Evolutionary conservation across 768 basidiomycete species (phyloP).

Genomic region (Leccinum longicurvipes): DNA sequence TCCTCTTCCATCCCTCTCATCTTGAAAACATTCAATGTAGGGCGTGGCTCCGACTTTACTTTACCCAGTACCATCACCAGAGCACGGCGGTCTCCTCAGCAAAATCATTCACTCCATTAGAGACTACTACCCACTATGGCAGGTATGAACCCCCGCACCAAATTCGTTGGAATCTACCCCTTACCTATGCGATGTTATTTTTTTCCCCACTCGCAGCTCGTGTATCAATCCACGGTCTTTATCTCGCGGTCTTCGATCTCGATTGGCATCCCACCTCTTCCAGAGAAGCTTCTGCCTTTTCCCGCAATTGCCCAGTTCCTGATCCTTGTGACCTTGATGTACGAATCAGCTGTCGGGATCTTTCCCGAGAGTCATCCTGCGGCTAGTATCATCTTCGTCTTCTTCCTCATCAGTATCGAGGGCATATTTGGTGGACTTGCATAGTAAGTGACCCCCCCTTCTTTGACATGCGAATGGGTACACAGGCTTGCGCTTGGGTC

Average conservation of each 20-base stretch:
- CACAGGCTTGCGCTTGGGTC: background rate
- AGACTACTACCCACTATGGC: slow-evolving; percentile 96
- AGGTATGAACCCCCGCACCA: slow-evolving; percentile 45
- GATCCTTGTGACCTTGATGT: slow-evolving; percentile 59
- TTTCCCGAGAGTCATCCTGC: slow-evolving; percentile 45
- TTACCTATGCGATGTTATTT: background rate
- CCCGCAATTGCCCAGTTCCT: slow-evolving; percentile 71
- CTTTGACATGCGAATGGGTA: background rate
- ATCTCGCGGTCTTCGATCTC: slow-evolving; percentile 90
- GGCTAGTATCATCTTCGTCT: slow-evolving; percentile 59
- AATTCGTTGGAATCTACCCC: background rate
- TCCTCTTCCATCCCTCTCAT: background rate
- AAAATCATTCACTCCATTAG: slow-evolving; percentile 78
- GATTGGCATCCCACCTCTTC: slow-evolving; percentile 77
- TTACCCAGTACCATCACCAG: slow-evolving; percentile 74
- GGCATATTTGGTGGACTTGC: slow-evolving; percentile 91
- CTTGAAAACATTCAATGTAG: slow-evolving; percentile 32
- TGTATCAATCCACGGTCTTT: slow-evolving; percentile 91
- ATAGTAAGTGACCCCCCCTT: slow-evolving; percentile 54
- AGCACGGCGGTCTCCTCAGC: slow-evolving; percentile 59
- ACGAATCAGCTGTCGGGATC: slow-evolving; percentile 68
- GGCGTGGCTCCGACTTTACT: slow-evolving; percentile 88
- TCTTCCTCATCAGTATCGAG: slow-evolving; percentile 78
- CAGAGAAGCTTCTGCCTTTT: slow-evolving; percentile 59
- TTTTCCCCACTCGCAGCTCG: slow-evolving; percentile 44